Percentiles rank a stretch among this genome's conserved stretches.
Evolutionary conservation across 768 basidiomycete genomes (phyloP).

Genomic region (Podaxis sp.): DNA sequence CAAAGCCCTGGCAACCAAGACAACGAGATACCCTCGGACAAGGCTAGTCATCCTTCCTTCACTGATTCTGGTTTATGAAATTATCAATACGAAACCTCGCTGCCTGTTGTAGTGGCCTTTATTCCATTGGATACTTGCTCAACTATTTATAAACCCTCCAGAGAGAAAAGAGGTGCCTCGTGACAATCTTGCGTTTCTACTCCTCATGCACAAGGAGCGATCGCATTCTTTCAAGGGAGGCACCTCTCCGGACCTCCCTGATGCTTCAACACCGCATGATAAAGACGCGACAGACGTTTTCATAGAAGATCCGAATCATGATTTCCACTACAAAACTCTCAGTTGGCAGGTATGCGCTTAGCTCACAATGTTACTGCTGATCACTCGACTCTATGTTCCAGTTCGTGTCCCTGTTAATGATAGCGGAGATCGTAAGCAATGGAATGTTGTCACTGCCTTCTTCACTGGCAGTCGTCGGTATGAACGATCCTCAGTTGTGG

Average conservation of each 20-base stretch:
- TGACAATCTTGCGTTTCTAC: background rate
- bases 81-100: no score
- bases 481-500: conserved; percentile 3
- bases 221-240: background rate
- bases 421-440: conserved; percentile 54
- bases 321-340: conserved; percentile 49
- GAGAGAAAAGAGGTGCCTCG: background rate
- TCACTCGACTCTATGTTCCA: conserved; percentile 13
- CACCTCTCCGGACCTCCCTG: background rate
- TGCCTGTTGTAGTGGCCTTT: no score
- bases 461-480: conserved; percentile 47
- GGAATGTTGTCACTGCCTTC: conserved; percentile 52
- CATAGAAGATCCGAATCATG: conserved; percentile 35
- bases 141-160: background rate
- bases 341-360: conserved; percentile 39
- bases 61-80: no score
- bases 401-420: conserved; percentile 50
- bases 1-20: no score
- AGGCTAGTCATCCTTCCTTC: no score
- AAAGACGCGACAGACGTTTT: conserved; percentile 34
- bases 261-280: background rate
- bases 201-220: background rate
- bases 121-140: no score
- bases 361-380: background rate
- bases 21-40: no score